Evolutionary conservation across 352 stramenopile species (phyloP).

Genomic region (Phytopythium mirpurense): DNA sequence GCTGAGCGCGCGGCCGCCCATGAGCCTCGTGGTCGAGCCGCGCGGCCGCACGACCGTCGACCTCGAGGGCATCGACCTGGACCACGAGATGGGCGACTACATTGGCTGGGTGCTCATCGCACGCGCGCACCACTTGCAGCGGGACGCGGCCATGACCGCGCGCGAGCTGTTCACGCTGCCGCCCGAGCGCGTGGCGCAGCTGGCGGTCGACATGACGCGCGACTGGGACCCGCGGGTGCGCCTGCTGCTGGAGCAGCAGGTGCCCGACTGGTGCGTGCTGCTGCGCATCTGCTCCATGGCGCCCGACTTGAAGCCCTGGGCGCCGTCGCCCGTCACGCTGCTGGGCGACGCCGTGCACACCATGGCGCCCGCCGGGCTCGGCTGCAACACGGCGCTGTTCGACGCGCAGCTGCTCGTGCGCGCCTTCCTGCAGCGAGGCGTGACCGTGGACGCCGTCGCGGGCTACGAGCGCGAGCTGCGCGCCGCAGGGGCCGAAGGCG

Average conservation of each 20-base stretch:
- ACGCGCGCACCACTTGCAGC: slow-evolving; percentile 34
- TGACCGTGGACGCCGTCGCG: slow-evolving; percentile 38
- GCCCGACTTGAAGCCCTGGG: slow-evolving; percentile 38
- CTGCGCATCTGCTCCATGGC: slow-evolving; percentile 59
- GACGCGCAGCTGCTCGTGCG: slow-evolving; percentile 47
- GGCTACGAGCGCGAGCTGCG: slow-evolving; percentile 54
- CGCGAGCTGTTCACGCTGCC: slow-evolving; percentile 20
- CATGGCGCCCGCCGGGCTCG: slow-evolving; percentile 51
- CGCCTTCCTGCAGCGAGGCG: slow-evolving; percentile 35
- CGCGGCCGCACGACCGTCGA: slow-evolving; percentile 2
- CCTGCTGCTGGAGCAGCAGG: slow-evolving; percentile 33
- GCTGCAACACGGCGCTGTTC: slow-evolving; percentile 46
- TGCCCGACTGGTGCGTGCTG: slow-evolving; percentile 48
- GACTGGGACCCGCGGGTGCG: slow-evolving; percentile 44
- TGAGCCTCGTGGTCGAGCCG: slow-evolving; percentile 60
- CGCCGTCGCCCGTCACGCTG: slow-evolving; percentile 40
- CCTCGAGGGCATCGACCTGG: background rate
- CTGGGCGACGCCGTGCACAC: slow-evolving; percentile 60
- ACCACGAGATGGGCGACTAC: slow-evolving; percentile 34
- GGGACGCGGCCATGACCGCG: no score
- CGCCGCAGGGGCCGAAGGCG: slow-evolving; percentile 31
- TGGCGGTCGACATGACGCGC: slow-evolving; percentile 44
- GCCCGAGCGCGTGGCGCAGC: slow-evolving; percentile 31
- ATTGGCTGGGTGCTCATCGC: slow-evolving; percentile 59
- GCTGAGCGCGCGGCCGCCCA: slow-evolving; percentile 31